Evolutionary conservation across 306 rosid genomes (phyloP).

Genomic region (Cucumis sativus): DNA sequence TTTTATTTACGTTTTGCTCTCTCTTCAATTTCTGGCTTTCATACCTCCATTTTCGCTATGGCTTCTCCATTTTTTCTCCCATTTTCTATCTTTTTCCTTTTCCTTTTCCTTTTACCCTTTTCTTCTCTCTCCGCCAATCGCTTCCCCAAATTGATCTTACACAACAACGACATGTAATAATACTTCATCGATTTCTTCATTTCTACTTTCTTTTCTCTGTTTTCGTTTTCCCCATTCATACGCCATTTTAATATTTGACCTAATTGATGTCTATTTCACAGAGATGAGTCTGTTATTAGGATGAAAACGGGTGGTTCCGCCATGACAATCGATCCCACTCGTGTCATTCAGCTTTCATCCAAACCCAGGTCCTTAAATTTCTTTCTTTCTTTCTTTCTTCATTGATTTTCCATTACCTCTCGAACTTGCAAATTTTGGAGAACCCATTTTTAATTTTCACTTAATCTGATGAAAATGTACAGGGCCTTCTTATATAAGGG

Average conservation of each 20-base stretch:
- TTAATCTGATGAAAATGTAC: conserved; percentile 4
- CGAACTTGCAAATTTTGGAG: not conserved
- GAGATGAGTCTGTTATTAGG: conserved; percentile 42
- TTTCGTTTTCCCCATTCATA: not conserved
- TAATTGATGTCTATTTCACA: conserved; percentile 10
- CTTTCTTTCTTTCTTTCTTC: conserved; percentile 1
- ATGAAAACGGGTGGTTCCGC: conserved; percentile 26
- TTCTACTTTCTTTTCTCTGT: not conserved
- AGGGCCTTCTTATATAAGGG: conserved; percentile 78
- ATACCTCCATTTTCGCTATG: not conserved
- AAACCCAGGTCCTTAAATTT: conserved; percentile 47
- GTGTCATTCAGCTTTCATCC: conserved; percentile 79
- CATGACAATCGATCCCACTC: conserved; percentile 55
- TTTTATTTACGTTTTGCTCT: not conserved
- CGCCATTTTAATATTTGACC: not conserved
- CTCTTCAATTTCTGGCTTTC: conserved; percentile 3
- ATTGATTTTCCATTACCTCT: not conserved
- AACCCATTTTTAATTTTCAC: not conserved
- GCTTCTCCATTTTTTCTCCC: not conserved
- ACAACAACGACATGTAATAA: conserved; percentile 21
- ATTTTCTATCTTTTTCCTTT: not conserved
- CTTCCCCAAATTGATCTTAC: not conserved
- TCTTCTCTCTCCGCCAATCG: not conserved
- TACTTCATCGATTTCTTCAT: not conserved
- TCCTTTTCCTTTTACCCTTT: not conserved